Evolutionary conservation across 441 rosid genomes (phyloP).

Genomic region (Daphne laureola): DNA sequence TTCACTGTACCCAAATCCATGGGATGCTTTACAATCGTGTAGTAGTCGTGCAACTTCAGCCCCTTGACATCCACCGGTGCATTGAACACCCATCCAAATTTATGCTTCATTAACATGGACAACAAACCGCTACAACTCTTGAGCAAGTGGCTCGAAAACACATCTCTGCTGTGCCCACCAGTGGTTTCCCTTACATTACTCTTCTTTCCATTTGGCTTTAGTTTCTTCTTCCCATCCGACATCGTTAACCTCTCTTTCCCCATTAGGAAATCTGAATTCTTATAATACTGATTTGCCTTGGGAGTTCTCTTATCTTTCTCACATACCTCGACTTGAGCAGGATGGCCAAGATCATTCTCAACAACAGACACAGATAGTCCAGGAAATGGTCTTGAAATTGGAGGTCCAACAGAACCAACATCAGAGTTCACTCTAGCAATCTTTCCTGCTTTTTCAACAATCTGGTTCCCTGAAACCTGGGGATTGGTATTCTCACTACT

Average conservation of each 20-base stretch:
- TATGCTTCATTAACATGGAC: constrained; percentile 69
- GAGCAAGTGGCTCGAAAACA: constrained; percentile 29
- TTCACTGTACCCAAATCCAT: constrained; percentile 96
- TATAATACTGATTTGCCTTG: constrained; percentile 26
- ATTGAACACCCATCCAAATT: constrained; percentile 83
- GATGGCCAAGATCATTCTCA: constrained; percentile 20
- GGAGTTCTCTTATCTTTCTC: constrained; percentile 38
- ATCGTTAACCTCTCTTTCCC: constrained; percentile 33
- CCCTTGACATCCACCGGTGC: constrained; percentile 68
- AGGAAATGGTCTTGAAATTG: constrained; percentile 20
- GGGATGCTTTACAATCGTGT: constrained; percentile 65
- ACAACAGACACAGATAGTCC: constrained; percentile 21
- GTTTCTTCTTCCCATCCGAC: constrained; percentile 31
- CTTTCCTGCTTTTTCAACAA: constrained; percentile 21
- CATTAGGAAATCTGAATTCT: constrained; percentile 25
- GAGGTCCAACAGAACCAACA: constrained; percentile 40
- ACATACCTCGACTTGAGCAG: constrained; percentile 21
- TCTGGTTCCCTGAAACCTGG: constrained; percentile 14
- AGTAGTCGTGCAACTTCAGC: constrained; percentile 70
- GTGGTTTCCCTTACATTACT: constrained; percentile 22
- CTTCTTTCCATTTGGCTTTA: constrained; percentile 39
- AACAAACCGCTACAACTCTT: constrained; percentile 59
- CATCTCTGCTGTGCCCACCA: constrained; percentile 22
- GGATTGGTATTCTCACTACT: constrained; percentile 10
- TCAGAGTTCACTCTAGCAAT: constrained; percentile 41